These are phyloP conservation scores for Xylaria longipes DNA, from an alignment of 495 filamentous ascomycete species.

Conservation along the genomic window DNA sequence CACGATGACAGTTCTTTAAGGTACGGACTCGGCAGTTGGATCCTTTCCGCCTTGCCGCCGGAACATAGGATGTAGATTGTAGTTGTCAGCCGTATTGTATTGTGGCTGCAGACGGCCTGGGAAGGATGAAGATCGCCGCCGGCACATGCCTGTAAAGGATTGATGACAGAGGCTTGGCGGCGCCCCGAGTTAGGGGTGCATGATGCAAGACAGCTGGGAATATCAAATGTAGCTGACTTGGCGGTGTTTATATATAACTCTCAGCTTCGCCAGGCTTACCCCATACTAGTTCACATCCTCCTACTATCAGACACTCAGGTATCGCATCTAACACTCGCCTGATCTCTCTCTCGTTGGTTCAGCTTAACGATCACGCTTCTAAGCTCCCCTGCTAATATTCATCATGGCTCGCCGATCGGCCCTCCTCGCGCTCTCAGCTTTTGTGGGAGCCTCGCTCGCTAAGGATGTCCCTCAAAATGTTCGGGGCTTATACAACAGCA, in stretches of 20 bases:
- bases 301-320: neutral
- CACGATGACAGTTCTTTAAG: neutral
- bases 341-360: neutral
- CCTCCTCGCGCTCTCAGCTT: conserved; percentile 30
- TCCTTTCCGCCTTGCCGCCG: neutral
- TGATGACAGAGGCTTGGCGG: neutral
- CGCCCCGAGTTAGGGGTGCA: neutral
- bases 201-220: neutral
- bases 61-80: neutral
- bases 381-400: neutral
- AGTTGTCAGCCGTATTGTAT: neutral
- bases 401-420: conserved; percentile 30
- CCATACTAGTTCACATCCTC: neutral
- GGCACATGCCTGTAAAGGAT: neutral
- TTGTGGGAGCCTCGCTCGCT: conserved; percentile 33
- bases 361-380: no score
- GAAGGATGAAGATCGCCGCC: conserved; percentile 5
- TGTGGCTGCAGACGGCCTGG: neutral
- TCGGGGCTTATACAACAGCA: conserved; percentile 42
- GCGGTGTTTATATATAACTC: neutral
- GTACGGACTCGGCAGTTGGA: neutral
- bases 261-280: neutral
- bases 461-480: conserved; percentile 45
- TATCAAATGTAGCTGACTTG: neutral
- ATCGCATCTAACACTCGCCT: neutral